These are phyloP conservation scores for Dispira simplex DNA, from an alignment of 192 early-diverging fungal species.

Conservation along the genomic window DNA sequence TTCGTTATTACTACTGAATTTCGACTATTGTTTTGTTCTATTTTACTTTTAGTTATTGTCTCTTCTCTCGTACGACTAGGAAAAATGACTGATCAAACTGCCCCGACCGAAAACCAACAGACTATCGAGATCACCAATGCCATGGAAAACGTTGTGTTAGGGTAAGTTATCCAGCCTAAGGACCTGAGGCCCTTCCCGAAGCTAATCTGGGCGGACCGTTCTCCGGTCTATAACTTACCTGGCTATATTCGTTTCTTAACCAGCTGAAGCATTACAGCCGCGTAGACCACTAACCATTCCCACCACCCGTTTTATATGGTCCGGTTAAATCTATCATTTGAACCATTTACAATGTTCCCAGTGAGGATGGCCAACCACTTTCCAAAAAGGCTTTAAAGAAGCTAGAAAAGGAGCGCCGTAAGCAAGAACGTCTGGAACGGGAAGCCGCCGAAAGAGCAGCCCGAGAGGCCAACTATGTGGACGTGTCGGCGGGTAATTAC, in stretches of 20 bases:
- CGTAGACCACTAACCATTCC: too few species aligned
- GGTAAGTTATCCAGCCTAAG: slow-evolving; percentile 11
- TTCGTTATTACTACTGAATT: too few species aligned
- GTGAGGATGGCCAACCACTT: slow-evolving; percentile 77
- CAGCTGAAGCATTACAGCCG: too few species aligned
- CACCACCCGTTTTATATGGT: too few species aligned
- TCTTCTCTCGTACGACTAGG: neutral
- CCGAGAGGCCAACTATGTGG: slow-evolving; percentile 36
- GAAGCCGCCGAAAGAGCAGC: slow-evolving; percentile 53
- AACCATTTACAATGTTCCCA: neutral
- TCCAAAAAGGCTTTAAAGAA: slow-evolving; percentile 91
- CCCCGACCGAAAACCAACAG: too few species aligned
- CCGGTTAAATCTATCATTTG: too few species aligned
- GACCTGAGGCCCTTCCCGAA: neutral
- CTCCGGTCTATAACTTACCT: too few species aligned
- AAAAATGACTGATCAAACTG: slow-evolving; percentile 1
- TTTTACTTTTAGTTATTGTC: neutral
- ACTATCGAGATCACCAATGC: slow-evolving; percentile 6
- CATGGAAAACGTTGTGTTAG: slow-evolving; percentile 34
- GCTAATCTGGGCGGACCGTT: neutral
- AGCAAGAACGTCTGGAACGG: slow-evolving; percentile 40
- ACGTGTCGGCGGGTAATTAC: slow-evolving; percentile 72
- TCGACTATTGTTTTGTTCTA: neutral
- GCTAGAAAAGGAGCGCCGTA: slow-evolving; percentile 65
- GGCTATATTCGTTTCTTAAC: too few species aligned